These are phyloP conservation scores for Pythium myriotylum DNA, from an alignment of 352 stramenopile species.

Conservation along the genomic window DNA sequence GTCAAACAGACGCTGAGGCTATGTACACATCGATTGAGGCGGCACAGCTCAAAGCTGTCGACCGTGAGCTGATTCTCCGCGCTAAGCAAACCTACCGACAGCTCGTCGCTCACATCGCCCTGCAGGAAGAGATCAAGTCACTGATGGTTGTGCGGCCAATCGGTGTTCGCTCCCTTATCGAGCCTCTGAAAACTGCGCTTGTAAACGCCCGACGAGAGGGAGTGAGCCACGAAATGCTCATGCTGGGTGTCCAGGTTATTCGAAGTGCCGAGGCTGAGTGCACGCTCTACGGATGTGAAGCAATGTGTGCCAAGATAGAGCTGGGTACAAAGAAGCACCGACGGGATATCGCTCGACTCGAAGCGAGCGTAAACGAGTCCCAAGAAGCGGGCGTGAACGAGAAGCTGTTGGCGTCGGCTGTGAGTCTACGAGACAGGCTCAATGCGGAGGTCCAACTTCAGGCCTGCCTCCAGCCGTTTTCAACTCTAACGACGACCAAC, in stretches of 20 bases:
- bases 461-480: slow-evolving; percentile 56
- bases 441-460: slow-evolving; percentile 73
- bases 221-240: slow-evolving; percentile 57
- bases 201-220: slow-evolving; percentile 47
- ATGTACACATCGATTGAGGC: slow-evolving; percentile 76
- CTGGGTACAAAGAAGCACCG: slow-evolving; percentile 52
- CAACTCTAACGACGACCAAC: slow-evolving; percentile 17
- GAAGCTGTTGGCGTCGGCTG: slow-evolving; percentile 51
- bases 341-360: slow-evolving; percentile 63
- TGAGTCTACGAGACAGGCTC: slow-evolving; percentile 53
- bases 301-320: slow-evolving; percentile 63
- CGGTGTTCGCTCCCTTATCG: slow-evolving; percentile 66
- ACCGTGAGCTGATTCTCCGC: slow-evolving; percentile 50
- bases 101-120: slow-evolving; percentile 63
- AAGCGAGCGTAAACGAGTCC: slow-evolving; percentile 61
- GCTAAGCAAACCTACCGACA: slow-evolving; percentile 69
- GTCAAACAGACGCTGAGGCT: slow-evolving; percentile 68
- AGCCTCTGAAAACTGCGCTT: slow-evolving; percentile 62
- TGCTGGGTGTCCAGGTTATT: slow-evolving; percentile 63
- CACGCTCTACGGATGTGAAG: slow-evolving; percentile 76
- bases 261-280: slow-evolving; percentile 78
- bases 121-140: slow-evolving; percentile 83
- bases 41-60: slow-evolving; percentile 62
- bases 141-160: slow-evolving; percentile 70
- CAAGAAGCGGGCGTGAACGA: slow-evolving; percentile 52